phyloP scores from a whole-genome alignment of 148 eudicot genomes.

The Oxyria digyna region DNA sequence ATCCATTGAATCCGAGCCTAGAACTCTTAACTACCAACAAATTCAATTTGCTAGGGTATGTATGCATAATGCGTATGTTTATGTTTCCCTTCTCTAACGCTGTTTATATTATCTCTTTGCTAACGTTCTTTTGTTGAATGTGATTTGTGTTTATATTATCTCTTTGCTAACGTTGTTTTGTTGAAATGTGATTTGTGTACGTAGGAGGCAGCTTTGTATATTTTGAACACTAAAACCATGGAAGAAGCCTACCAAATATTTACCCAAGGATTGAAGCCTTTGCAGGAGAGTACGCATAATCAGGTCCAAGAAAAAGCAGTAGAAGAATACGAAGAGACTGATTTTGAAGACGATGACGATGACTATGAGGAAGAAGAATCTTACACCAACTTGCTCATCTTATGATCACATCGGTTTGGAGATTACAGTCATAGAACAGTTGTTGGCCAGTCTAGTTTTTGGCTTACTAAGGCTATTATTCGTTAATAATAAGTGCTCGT shows the following conservation, averaged over 20 bases:
- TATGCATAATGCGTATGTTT: too few species aligned
- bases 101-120: not conserved
- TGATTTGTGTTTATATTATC: not conserved
- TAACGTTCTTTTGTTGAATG: not conserved
- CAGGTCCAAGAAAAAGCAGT: not conserved
- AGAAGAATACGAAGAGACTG: not conserved
- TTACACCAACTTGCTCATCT: not conserved
- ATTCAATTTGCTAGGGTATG: constrained; percentile 43
- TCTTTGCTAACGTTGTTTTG: not conserved
- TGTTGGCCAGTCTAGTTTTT: too few species aligned
- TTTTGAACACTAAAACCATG: constrained; percentile 26
- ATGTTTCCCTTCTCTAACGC: not conserved
- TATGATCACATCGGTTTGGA: not conserved
- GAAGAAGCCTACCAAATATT: constrained; percentile 43
- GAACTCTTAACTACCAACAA: constrained; percentile 31
- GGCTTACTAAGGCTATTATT: too few species aligned
- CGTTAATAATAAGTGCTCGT: too few species aligned
- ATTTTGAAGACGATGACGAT: not conserved
- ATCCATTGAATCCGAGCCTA: constrained; percentile 46
- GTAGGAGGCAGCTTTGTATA: constrained; percentile 46
- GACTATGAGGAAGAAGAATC: not conserved
- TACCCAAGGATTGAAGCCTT: constrained; percentile 16
- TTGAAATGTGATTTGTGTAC: not conserved
- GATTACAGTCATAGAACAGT: not conserved
- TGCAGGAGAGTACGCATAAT: not conserved